Conservation (phyloP, 106 monocot genomes). For the Apostasia ramifera region DNA sequence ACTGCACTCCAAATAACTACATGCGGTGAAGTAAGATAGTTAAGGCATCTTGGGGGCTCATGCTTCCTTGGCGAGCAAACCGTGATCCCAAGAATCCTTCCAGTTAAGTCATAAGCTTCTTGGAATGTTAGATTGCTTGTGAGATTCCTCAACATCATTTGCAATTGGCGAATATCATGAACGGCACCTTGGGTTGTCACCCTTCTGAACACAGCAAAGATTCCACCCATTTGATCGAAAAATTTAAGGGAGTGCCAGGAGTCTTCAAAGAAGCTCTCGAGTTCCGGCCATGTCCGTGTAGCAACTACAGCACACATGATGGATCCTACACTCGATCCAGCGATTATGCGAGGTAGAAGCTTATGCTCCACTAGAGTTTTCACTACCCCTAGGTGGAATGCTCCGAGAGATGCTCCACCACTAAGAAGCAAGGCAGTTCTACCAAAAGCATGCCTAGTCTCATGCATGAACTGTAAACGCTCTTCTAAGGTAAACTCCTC, state of each 20-base stretch:
- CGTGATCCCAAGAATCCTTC: slow-evolving; percentile 65
- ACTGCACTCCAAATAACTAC: slow-evolving; percentile 89
- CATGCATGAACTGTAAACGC: slow-evolving; percentile 74
- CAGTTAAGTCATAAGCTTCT: slow-evolving; percentile 77
- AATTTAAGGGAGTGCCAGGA: slow-evolving; percentile 50
- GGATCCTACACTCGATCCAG: slow-evolving; percentile 81
- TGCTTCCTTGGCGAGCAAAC: slow-evolving; percentile 80
- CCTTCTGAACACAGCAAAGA: slow-evolving; percentile 48
- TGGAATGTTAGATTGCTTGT: slow-evolving; percentile 76
- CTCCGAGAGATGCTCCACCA: slow-evolving; percentile 65
- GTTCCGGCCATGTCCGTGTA: slow-evolving; percentile 70
- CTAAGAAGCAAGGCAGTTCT: slow-evolving; percentile 68
- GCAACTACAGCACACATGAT: slow-evolving; percentile 69
- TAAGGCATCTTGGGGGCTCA: slow-evolving; percentile 74
- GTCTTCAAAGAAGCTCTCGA: slow-evolving; percentile 63
- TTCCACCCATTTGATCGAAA: slow-evolving; percentile 68
- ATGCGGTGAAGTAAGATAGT: slow-evolving; percentile 76
- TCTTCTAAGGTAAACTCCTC: slow-evolving; percentile 67
- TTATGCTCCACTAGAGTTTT: slow-evolving; percentile 65
- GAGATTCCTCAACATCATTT: slow-evolving; percentile 53
- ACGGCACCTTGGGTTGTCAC: slow-evolving; percentile 54
- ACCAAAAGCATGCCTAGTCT: slow-evolving; percentile 72
- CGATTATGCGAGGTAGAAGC: slow-evolving; percentile 70
- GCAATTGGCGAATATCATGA: slow-evolving; percentile 65
- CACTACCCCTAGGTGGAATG: slow-evolving; percentile 70